Evolutionary conservation across 192 early-diverging fungal species (phyloP), one percentile per base, ranked within the genome.

Genomic region (Allomyces macrogynus): DNA sequence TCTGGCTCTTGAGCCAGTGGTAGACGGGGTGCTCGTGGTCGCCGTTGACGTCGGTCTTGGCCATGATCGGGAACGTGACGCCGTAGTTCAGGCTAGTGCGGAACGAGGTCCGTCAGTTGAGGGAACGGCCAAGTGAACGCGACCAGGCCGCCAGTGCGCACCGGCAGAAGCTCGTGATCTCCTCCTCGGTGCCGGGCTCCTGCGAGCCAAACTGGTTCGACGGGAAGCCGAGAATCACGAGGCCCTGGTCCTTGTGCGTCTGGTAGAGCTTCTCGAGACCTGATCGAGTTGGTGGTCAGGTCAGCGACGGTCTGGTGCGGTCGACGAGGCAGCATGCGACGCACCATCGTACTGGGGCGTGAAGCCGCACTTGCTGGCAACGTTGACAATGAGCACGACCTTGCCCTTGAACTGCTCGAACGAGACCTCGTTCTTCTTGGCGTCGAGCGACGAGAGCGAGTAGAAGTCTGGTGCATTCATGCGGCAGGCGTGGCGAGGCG

Each of bases 311-410:
- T 40, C 5, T 7, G 32, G 8, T 8, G 32, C 32, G 32, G 32
- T 40, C 32, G 32, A 40, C 32, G 32, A 40, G 32, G 7, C 3
- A 40, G 32, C 32, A 40, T 40, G 32, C 32, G 32, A 40, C 32
- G 32, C 32, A 40, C 32, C 84, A 24, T 72, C 70, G 76, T 89
- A 89, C 73, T 93, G 90, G 11, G 76, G 72, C 40, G 89, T 89
- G 70, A 88, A 89, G 12, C 91, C 90, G 75, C 93, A 95, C 76
- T 90, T 82, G 65, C 87, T 89, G 23, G 91, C 93, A 16, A 89
- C 86, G 73, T 97, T 97, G 70, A 92, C 89, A 42, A 93, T 72
- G 42, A 97, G 78, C 23, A 89, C 80, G 26, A 86, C 86, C 73
- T 92, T 88, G 78, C 78, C 81, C 69, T 81, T 65, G 16, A 81